Evolutionary conservation across 352 stramenopile species (phyloP), one percentile per base, ranked within the genome.

Genomic region (Globisporangium canariense): DNA sequence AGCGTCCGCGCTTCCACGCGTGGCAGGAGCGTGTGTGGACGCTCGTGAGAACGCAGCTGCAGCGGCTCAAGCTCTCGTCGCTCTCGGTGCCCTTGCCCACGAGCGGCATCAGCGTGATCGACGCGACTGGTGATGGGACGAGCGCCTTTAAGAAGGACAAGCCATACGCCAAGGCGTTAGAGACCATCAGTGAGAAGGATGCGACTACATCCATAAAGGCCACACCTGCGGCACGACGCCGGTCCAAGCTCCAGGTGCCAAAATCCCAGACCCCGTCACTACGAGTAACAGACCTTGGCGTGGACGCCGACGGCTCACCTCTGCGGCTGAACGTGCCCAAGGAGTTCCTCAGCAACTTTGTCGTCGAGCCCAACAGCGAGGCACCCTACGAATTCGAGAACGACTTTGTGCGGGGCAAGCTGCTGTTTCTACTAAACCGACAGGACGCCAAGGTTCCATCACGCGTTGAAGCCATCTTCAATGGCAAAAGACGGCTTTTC

Each of bases 331-430:
- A 61, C n/a, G 49, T 47, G 10, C 64, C 36, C 9, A 40, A 40
- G 1, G 50, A 49, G 18, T 40, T 57, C 11, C 13, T 64, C 22
- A 14, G 32, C 11, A 20, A 54, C 64, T 49, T 47, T 64, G 57
- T 76, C 46, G 66, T 80, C 11, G 40, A 69, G 46, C 67, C 76
- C 14, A 80, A 81, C 49, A 65, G 62, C 2, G 47, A 65, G 1
- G 69, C 70, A 51, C 81, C 81, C 11, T 74, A 87, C 58, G 67
- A 63, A n/a, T 92, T 95, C 36, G 80, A 92, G 67, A 95, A 95
- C 68, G 85, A 89, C 9, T 89, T 88, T 58, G 83, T 91, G 49
- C 79, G 75, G 9, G 87, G 87, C 2, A 75, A 79, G 34, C 60
- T 95, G 46, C 62, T 94, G 14, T 93, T 95, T 41, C 64, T 95